Percentiles rank a stretch among this genome's conserved stretches.
Evolutionary conservation across 345 rosid species (phyloP).

Genomic region (Gossypium australe): DNA sequence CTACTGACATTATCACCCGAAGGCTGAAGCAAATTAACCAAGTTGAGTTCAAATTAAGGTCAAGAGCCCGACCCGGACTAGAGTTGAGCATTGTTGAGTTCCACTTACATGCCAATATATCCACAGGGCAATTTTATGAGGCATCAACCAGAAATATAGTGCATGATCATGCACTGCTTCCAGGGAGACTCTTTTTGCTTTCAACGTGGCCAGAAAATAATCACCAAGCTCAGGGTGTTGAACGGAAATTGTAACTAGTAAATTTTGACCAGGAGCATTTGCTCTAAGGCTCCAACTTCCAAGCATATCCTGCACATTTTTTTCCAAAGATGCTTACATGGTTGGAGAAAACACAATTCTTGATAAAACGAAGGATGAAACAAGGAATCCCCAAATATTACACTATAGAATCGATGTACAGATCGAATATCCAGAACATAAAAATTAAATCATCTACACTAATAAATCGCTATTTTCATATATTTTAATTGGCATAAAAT

Average conservation of each 20-base stretch:
- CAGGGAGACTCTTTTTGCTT: conserved; percentile 43
- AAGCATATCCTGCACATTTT: conserved; percentile 66
- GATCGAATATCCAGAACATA: not conserved
- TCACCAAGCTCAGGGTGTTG: conserved; percentile 75
- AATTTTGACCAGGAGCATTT: conserved; percentile 57
- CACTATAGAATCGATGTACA: not conserved
- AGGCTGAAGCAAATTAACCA: not conserved
- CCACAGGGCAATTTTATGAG: conserved; percentile 91
- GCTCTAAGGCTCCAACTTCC: conserved; percentile 76
- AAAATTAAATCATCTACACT: not conserved
- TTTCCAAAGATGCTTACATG: not conserved
- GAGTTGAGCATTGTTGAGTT: not conserved
- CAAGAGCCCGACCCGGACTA: not conserved
- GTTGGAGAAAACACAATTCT: not conserved
- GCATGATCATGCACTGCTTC: conserved; percentile 34
- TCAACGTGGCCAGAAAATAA: conserved; percentile 69
- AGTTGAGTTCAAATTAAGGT: not conserved
- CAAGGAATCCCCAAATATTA: not conserved
- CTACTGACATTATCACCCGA: not conserved
- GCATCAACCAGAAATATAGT: conserved; percentile 94
- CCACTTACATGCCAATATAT: conserved; percentile 94
- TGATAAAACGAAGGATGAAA: not conserved
- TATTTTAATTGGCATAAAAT: not conserved
- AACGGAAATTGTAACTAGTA: conserved; percentile 59
- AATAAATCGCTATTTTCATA: not conserved